Evolutionary conservation across 1,139 yeast species (phyloP), one percentile per base, ranked within the genome.

Genomic region (Kurtzmaniella quercitrusa): DNA sequence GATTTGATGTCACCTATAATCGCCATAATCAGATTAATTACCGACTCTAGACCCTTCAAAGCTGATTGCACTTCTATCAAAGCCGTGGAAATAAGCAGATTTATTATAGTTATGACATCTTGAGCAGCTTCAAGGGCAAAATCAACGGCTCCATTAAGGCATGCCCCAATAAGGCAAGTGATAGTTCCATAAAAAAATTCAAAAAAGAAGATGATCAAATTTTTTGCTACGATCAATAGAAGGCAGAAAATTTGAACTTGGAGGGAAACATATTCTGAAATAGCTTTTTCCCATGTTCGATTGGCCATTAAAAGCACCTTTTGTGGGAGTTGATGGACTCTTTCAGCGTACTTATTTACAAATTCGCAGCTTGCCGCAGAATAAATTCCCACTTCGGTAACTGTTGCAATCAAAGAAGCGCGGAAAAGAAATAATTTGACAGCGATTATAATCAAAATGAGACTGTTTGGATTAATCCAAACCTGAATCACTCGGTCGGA

Each of bases 181-280:
- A 86, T 87, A 0, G 98, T 91, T 0, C 97, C 98, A 7, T 89
- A 63, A 41, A 85, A 76, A 48, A 91, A 54, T 36, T 88, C 89
- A 15, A 93, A 63, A 19, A 80, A 68, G 55, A 93, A 89, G 9
- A 79, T 55, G 0, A 87, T 59, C 32, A 89, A 50, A 38, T 75
- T 71, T 51, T 86, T 83, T 12, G 83, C 65, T 0, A 82, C 82
- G 0, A 78, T 71, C 0, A 87, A 58, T 14, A 78, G 12, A 51
- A 48, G n/a, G 42, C 45, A 14, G 28, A 79, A 43, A 2, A 71
- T 52, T 2, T 61, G 54, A 20, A 73, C 52, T 4, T 78, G 60
- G 7, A 16, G 7, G 18, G 3, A 4, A 5, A 30, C 18, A 14
- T 14, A 30, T 30, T 14, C 16, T 7, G n/a, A 8, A 7, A 9